phyloP scores from a whole-genome alignment of 2,329 filamentous ascomycete genomes.

The Exophiala lecanii-corni region DNA sequence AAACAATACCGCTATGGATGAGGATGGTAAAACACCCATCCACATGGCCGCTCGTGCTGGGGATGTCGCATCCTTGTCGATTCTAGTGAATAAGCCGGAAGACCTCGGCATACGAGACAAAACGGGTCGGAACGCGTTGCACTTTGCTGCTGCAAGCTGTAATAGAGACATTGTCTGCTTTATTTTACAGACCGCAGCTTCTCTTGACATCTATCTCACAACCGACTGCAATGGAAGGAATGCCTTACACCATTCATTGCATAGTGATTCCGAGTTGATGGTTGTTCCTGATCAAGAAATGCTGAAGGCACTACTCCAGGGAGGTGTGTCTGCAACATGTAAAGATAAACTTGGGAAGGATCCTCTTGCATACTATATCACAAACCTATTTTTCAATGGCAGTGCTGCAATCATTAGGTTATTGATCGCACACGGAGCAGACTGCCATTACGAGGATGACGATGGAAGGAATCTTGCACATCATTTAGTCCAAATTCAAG shows the following conservation, averaged over 20 bases:
- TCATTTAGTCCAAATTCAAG: neutral
- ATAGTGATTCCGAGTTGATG: too few relatives aligned
- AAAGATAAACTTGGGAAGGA: neutral
- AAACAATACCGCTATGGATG: neutral
- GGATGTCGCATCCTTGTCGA: neutral
- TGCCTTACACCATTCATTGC: neutral
- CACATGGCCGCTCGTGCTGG: neutral
- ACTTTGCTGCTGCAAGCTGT: neutral
- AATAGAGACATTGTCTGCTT: neutral
- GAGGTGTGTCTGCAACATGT: neutral
- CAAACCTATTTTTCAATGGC: neutral
- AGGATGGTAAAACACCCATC: neutral
- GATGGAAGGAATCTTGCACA: neutral
- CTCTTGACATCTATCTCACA: neutral
- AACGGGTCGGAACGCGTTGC: constrained; percentile 1
- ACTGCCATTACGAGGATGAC: neutral
- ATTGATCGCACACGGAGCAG: neutral
- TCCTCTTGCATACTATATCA: constrained; percentile 1
- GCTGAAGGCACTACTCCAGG: neutral
- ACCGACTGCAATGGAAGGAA: neutral
- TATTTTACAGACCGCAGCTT: neutral
- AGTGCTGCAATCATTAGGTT: neutral
- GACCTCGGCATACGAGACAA: neutral
- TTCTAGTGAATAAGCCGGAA: neutral
- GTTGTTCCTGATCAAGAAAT: neutral